Conservation (phyloP, 148 eudicot species). For the Bassia scoparia region DNA sequence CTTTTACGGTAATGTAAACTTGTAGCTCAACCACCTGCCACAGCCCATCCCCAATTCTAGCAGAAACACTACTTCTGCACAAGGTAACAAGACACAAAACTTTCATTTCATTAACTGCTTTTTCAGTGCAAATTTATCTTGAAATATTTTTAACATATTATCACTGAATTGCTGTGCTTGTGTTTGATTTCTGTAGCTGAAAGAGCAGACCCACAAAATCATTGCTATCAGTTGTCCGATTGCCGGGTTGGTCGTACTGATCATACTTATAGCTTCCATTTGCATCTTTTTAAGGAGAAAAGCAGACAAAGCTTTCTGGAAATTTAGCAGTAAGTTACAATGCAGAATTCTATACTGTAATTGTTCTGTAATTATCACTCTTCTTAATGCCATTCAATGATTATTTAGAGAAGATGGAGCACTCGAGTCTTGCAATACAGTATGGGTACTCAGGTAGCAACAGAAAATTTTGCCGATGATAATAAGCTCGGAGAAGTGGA, state of each 20-base stretch:
- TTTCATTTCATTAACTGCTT: background rate
- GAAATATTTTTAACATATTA: background rate
- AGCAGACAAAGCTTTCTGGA: conserved; percentile 7
- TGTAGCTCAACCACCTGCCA: background rate
- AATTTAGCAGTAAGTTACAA: conserved; percentile 18
- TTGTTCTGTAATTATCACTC: too few relatives aligned
- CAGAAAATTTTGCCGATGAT: conserved; percentile 35
- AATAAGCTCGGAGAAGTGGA: conserved; percentile 46
- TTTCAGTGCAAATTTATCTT: too few relatives aligned
- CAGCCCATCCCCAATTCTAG: background rate
- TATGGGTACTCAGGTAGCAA: conserved; percentile 28
- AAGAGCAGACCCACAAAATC: conserved; percentile 5
- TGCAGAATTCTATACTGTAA: too few relatives aligned
- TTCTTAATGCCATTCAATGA: background rate
- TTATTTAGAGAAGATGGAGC: conserved; percentile 29
- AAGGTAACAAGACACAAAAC: background rate
- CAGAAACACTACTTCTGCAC: too few relatives aligned
- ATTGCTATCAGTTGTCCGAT: conserved; percentile 11
- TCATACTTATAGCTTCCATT: background rate
- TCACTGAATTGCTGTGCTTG: background rate
- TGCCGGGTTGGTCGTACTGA: background rate
- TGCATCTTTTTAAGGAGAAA: conserved; percentile 14
- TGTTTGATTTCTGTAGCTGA: background rate
- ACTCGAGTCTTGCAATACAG: conserved; percentile 25
- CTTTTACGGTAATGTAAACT: too few relatives aligned